Conservation (phyloP, 768 basidiomycete species). For the Lenzites betulinus region DNA sequence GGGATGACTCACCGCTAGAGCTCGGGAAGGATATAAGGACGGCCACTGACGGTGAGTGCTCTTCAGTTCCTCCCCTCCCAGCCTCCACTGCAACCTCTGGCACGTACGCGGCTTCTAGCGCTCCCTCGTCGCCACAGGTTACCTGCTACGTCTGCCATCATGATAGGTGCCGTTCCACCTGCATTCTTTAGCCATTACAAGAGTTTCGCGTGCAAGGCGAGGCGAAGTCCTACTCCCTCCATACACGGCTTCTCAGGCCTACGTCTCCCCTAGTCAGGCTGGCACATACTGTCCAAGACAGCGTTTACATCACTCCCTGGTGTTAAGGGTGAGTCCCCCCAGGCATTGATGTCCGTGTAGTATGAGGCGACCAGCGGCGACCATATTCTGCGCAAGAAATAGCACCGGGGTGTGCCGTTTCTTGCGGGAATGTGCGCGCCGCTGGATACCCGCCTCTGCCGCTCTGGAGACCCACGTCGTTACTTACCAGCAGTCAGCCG, state of each 20-base stretch:
- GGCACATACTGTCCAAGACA: too few species aligned
- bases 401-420: constrained; percentile 11
- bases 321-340: neutral
- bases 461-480: neutral
- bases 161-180: too few species aligned
- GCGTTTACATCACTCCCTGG: neutral
- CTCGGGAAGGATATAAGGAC: neutral
- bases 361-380: constrained; percentile 10
- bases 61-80: neutral
- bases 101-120: neutral
- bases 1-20: neutral
- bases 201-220: too few species aligned
- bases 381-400: constrained; percentile 26
- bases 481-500: neutral
- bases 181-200: too few species aligned
- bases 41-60: neutral
- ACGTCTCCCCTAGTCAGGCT: too few species aligned
- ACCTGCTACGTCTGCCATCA: too few species aligned
- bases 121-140: too few species aligned
- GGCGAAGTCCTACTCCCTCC: too few species aligned
- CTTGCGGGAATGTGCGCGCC: constrained; percentile 19
- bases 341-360: too few species aligned
- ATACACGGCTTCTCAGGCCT: too few species aligned
- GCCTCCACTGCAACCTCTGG: neutral
- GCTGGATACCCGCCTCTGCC: neutral